phyloP scores from a whole-genome alignment of 257 asterid species.

The Verbena officinalis region DNA sequence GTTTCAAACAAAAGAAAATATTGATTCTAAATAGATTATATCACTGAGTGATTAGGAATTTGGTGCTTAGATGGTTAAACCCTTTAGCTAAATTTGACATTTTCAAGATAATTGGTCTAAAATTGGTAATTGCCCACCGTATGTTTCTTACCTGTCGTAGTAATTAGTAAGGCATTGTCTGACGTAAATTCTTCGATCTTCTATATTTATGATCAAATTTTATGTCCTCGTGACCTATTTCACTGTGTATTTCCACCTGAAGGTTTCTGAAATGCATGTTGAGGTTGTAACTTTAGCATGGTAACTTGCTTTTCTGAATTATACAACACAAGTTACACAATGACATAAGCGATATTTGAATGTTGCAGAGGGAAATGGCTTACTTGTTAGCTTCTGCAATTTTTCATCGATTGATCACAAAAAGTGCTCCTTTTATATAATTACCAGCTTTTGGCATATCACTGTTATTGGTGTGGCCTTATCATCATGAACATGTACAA shows the following conservation, averaged over 20 bases:
- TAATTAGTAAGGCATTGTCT: not conserved
- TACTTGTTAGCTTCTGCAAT: not conserved
- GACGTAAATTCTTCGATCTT: too few species aligned
- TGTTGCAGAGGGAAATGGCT: not conserved
- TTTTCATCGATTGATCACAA: not conserved
- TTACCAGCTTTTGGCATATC: not conserved
- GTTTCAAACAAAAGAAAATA: not conserved
- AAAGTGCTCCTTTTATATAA: not conserved
- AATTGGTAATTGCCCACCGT: not conserved
- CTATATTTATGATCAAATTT: not conserved
- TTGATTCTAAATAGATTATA: not conserved
- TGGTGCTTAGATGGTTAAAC: not conserved
- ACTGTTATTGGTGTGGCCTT: not conserved
- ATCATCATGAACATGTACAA: not conserved
- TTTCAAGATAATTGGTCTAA: not conserved
- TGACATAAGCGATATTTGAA: not conserved
- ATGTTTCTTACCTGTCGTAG: not conserved
- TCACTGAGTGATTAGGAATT: not conserved
- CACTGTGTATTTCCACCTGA: not conserved
- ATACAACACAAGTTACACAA: too few species aligned
- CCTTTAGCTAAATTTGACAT: not conserved
- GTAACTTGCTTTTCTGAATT: not conserved
- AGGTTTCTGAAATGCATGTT: not conserved
- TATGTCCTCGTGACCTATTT: not conserved
- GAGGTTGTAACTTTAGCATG: not conserved